Base-by-base conservation (phyloP, 1,284 basidiomycete genomes). In the Puccinia polysora region DNA sequence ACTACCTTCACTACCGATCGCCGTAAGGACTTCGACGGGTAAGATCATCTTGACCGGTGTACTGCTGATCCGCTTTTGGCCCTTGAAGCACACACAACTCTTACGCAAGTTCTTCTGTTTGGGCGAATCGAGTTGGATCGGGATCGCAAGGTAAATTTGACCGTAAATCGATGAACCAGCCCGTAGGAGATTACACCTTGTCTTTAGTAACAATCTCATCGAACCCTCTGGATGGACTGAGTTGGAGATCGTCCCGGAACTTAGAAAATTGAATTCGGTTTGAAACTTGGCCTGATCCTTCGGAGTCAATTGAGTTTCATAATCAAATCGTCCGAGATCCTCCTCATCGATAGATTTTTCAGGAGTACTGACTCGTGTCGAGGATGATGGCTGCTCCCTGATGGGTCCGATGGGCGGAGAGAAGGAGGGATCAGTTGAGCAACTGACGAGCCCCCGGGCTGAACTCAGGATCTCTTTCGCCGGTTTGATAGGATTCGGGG, bases 1-100 rank as follows among this genome's bases (percentile, higher is more conserved):
- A 40, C 36, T 23, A 4, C 5, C 43, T 20, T 64, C 88, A 77
- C 86, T 88, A 79, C 96, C 89, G 7, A 87, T 84, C 10, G 89
- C 85, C 40, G 96, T 83, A 56, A 97, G 85, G 78, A 97, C 94
- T 63, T 86, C 85, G 68, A 96, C 86, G 4, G 95, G 95, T 20
- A 97, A 83, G 38, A 95, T 87, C 94, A 98, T 97, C 90, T 96
- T 77, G 18, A 76, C 47, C 23, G 47, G 30, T 10, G 67, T 43
- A 23, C 25, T 63, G 8, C 55, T 60, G 4, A 71, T 71, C 36
- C 53, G 50, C 53, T 64, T 71, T 62, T 62, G 59, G 1, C 71
- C 64, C 18, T 62, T 67, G 56, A 69, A 69, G 52, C 64, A 73
- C 8, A 73, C 40, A 43, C 56, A 62, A 15, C 52, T 43, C 36